Evolutionary conservation across 1,284 basidiomycete species (phyloP).

Genomic region (Chalciporus sp.): DNA sequence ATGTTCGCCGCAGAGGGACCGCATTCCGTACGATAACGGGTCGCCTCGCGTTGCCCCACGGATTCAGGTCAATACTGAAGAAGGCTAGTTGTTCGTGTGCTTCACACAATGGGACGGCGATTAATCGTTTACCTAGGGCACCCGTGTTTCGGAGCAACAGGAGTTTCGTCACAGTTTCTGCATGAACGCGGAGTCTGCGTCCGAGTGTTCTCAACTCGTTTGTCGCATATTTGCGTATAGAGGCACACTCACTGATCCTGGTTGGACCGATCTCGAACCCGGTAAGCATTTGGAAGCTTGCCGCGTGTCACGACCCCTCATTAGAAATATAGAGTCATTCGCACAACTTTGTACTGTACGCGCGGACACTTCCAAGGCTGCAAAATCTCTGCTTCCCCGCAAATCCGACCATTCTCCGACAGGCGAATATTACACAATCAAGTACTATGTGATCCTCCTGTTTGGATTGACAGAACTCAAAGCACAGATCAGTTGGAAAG

Average conservation of each 20-base stretch:
- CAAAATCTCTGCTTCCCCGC: background rate
- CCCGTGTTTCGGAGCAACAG: constrained; percentile 32
- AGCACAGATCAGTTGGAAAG: constrained; percentile 27
- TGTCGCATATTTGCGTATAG: constrained; percentile 11
- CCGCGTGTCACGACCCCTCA: background rate
- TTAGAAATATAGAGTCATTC: constrained; percentile 14
- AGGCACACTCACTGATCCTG: constrained; percentile 10
- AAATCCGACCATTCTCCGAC: background rate
- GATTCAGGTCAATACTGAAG: constrained; percentile 25
- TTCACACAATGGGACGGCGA: background rate
- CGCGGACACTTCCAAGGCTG: constrained; percentile 13
- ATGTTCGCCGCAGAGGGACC: constrained; percentile 23
- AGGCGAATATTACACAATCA: constrained; percentile 18
- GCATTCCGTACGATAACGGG: constrained; percentile 9
- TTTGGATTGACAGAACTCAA: constrained; percentile 31
- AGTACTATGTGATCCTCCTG: constrained; percentile 20
- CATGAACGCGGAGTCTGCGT: background rate
- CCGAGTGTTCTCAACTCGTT: background rate
- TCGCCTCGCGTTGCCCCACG: background rate
- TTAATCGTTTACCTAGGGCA: constrained; percentile 23
- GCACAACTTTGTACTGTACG: constrained; percentile 16
- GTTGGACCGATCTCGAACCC: constrained; percentile 23
- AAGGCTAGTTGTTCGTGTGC: constrained; percentile 21
- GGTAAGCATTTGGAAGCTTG: constrained; percentile 2
- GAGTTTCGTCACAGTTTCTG: constrained; percentile 32